phyloP scores from a whole-genome alignment of 2,329 filamentous ascomycete genomes.

The Akanthomyces uredinophilus region DNA sequence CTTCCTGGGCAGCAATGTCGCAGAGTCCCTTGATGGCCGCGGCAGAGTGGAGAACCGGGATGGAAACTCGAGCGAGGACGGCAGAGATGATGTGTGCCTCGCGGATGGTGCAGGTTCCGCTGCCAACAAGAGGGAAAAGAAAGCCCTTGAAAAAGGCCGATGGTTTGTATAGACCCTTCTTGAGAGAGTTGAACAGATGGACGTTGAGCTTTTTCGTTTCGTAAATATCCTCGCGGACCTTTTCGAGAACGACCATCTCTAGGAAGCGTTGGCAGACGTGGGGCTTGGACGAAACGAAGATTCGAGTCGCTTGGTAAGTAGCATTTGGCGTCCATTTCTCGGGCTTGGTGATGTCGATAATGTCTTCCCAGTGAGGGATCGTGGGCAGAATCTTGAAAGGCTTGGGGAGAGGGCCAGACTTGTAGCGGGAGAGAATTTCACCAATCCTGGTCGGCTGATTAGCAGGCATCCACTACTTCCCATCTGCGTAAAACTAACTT shows the following conservation, averaged over 20 bases:
- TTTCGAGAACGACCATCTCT: conserved; percentile 79
- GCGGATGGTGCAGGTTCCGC: conserved; percentile 82
- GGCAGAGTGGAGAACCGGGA: conserved; percentile 87
- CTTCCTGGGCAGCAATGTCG: conserved; percentile 89
- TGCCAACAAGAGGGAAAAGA: conserved; percentile 80
- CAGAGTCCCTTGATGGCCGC: conserved; percentile 88
- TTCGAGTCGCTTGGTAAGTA: conserved; percentile 81
- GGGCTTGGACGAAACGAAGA: conserved; percentile 85
- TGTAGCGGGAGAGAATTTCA: conserved; percentile 84
- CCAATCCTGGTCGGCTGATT: conserved; percentile 56
- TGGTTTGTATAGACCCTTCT: conserved; percentile 90
- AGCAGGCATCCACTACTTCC: conserved; percentile 15
- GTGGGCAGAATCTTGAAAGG: conserved; percentile 96
- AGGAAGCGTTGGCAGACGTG: conserved; percentile 78
- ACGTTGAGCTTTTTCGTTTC: conserved; percentile 94
- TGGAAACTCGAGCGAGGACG: conserved; percentile 76
- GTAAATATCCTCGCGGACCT: conserved; percentile 88
- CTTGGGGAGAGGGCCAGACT: conserved; percentile 93
- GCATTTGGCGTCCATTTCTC: conserved; percentile 70
- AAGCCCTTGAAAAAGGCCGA: conserved; percentile 96
- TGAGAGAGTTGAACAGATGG: conserved; percentile 87
- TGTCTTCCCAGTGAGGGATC: conserved; percentile 83
- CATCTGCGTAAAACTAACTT: conserved; percentile 50
- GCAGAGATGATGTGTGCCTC: conserved; percentile 90
- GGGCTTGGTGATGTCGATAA: conserved; percentile 78